These are phyloP conservation scores for Ophiocordyceps camponoti-rufipedis DNA, from an alignment of 2,329 filamentous ascomycete species.

Conservation along the genomic window DNA sequence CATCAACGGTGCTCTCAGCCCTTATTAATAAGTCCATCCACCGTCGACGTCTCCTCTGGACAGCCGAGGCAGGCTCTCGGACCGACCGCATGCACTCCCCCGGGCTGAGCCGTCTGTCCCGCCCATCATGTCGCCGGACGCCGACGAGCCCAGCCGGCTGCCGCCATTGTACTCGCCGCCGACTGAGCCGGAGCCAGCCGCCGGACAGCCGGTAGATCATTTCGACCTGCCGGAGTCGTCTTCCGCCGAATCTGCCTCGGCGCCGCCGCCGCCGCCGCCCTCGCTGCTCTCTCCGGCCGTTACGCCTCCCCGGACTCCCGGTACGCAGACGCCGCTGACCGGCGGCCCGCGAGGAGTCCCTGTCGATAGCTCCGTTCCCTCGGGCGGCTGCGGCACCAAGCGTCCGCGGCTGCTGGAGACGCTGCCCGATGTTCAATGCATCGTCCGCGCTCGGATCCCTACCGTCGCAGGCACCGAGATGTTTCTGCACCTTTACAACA, in stretches of 20 bases:
- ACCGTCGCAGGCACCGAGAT: constrained; percentile 86
- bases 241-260: constrained; percentile 2
- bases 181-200: constrained; percentile 3
- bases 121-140: constrained; percentile 7
- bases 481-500: constrained; percentile 90
- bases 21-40: background rate
- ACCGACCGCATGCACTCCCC: background rate
- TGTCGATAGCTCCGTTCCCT: constrained; percentile 39
- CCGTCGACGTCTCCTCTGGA: background rate
- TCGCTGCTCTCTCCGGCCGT: constrained; percentile 79
- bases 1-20: background rate
- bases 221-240: constrained; percentile 14
- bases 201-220: constrained; percentile 13
- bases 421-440: constrained; percentile 76
- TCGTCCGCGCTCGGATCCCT: constrained; percentile 86
- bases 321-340: constrained; percentile 31
- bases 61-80: background rate
- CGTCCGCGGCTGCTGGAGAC: constrained; percentile 54
- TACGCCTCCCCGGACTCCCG: constrained; percentile 51
- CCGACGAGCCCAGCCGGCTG: constrained; percentile 17
- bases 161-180: constrained; percentile 29
- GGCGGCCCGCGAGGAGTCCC: constrained; percentile 32
- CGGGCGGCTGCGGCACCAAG: constrained; percentile 42
- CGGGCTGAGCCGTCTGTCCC: constrained; percentile 6
- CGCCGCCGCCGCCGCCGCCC: constrained; percentile 19